Evolutionary conservation across 2,329 filamentous ascomycete species (phyloP).

Genomic region (Pseudogymnoascus pannorum): DNA sequence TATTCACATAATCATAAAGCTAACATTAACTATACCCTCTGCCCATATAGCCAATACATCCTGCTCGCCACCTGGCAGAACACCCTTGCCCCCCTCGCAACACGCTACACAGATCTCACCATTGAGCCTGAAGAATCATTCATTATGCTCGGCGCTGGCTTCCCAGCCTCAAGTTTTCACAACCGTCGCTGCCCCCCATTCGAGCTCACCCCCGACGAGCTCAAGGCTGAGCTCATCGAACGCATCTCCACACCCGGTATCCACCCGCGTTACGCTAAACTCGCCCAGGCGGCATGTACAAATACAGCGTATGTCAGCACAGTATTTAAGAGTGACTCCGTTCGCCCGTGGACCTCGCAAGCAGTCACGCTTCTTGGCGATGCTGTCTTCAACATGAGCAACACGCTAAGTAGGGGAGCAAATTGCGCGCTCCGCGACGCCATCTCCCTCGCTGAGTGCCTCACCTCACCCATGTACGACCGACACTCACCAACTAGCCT

Average conservation of each 20-base stretch:
- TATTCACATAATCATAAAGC: slow-evolving; percentile 4
- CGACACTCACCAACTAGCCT: slow-evolving; percentile 13
- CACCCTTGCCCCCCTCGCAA: slow-evolving; percentile 19
- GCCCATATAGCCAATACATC: slow-evolving; percentile 23
- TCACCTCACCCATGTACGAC: slow-evolving; percentile 12
- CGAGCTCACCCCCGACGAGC: slow-evolving; percentile 18
- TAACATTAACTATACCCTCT: slow-evolving; percentile 16
- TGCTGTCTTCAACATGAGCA: slow-evolving; percentile 25
- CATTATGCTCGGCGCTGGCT: slow-evolving; percentile 25
- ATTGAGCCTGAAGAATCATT: slow-evolving; percentile 23
- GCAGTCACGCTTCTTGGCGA: slow-evolving; percentile 24
- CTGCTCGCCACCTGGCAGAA: slow-evolving; percentile 24
- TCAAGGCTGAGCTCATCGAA: slow-evolving; percentile 21
- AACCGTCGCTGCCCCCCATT: slow-evolving; percentile 19
- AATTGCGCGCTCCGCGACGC: slow-evolving; percentile 26
- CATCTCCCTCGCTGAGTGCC: slow-evolving; percentile 19
- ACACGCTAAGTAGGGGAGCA: slow-evolving; percentile 23
- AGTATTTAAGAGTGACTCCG: slow-evolving; percentile 19
- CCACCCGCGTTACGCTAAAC: slow-evolving; percentile 17
- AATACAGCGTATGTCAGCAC: slow-evolving; percentile 20
- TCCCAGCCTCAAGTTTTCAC: slow-evolving; percentile 16
- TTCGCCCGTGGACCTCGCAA: slow-evolving; percentile 21
- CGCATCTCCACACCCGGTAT: slow-evolving; percentile 14
- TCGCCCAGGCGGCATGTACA: slow-evolving; percentile 19
- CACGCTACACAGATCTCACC: slow-evolving; percentile 17